phyloP scores from a whole-genome alignment of 345 rosid species.

The Citropsis articulata region DNA sequence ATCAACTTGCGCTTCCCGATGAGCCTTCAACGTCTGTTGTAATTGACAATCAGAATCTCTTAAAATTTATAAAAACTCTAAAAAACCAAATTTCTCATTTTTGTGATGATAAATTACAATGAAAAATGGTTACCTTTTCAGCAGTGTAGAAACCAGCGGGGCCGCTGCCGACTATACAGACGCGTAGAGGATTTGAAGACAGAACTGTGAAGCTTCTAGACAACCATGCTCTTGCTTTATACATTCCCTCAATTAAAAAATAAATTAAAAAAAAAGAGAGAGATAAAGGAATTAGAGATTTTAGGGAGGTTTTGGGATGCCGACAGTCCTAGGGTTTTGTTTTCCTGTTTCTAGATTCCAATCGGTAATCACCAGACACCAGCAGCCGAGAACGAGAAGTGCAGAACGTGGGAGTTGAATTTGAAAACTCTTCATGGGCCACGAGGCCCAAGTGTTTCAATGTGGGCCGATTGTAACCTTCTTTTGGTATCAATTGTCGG shows the following conservation, averaged over 20 bases:
- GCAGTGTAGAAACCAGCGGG: slow-evolving; percentile 92
- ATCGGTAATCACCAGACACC: too few relatives aligned
- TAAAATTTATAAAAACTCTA: background rate
- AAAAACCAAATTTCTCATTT: background rate
- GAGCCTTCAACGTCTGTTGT: slow-evolving; percentile 65
- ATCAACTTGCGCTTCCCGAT: slow-evolving; percentile 59
- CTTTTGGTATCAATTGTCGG: too few relatives aligned
- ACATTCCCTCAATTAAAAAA: slow-evolving; percentile 2
- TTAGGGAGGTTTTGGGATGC: slow-evolving; percentile 2
- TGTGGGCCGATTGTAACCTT: background rate
- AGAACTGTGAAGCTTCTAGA: slow-evolving; percentile 43
- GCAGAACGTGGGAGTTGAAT: too few relatives aligned
- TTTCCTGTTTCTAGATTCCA: too few relatives aligned
- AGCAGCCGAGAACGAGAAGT: too few relatives aligned
- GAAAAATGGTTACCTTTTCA: slow-evolving; percentile 50
- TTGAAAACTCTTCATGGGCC: background rate
- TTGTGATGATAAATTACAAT: background rate
- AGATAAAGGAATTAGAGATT: background rate
- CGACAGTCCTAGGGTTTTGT: background rate
- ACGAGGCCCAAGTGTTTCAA: background rate
- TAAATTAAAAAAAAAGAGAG: too few relatives aligned
- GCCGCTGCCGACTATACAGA: slow-evolving; percentile 88
- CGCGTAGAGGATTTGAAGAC: slow-evolving; percentile 54
- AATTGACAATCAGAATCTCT: background rate
- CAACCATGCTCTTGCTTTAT: slow-evolving; percentile 34